Percentiles rank a stretch among this genome's conserved stretches.
Conservation (phyloP, 768 basidiomycete genomes). For the Mycena rebaudengoi region DNA sequence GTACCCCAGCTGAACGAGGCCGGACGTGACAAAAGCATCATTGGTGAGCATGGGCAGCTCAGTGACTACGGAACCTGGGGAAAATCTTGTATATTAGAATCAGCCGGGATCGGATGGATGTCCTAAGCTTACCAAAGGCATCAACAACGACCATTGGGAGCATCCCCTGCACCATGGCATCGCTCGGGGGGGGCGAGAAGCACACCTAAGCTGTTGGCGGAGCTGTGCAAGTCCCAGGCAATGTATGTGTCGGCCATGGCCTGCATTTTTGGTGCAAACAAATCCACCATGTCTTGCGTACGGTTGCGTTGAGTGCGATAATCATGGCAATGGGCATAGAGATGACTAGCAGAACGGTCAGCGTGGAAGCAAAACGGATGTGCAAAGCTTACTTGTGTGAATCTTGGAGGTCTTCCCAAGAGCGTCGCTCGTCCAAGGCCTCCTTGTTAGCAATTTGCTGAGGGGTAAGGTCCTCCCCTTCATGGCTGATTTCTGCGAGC, state of each 20-base stretch:
- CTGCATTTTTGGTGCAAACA: background rate
- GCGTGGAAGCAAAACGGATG: too few species aligned
- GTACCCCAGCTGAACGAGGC: conserved; percentile 11
- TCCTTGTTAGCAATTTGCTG: background rate
- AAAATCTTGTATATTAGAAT: background rate
- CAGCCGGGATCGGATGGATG: too few species aligned
- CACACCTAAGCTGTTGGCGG: background rate
- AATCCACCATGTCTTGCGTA: background rate
- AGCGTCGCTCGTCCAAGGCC: too few species aligned
- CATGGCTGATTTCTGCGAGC: background rate
- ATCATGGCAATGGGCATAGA: background rate
- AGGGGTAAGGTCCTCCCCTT: background rate
- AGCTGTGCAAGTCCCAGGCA: background rate
- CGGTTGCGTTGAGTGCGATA: background rate
- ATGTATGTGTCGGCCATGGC: background rate
- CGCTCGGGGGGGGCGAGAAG: too few species aligned
- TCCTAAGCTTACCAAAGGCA: background rate
- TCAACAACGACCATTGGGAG: background rate
- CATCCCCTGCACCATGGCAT: background rate
- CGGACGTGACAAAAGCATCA: background rate
- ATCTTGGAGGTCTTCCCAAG: background rate
- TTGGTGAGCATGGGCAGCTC: background rate
- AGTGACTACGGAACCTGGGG: background rate
- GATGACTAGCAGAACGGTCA: background rate
- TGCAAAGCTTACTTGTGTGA: background rate